Evolutionary conservation across 148 eudicot genomes (phyloP).

Genomic region (Arctostaphylos glauca): DNA sequence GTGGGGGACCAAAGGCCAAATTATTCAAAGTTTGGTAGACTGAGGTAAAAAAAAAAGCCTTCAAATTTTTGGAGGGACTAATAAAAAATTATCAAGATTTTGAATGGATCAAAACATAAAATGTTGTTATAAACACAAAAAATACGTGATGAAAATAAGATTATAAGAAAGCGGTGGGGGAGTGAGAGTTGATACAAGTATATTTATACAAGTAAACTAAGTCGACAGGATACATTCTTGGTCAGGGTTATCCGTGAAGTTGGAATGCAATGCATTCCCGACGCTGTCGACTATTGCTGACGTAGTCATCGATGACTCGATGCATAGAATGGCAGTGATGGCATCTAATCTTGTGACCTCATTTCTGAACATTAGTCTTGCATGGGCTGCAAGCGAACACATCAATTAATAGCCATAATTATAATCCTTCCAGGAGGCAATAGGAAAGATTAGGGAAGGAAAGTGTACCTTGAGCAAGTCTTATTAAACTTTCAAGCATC

Average conservation of each 20-base stretch:
- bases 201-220: not conserved
- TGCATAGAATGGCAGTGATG: slow-evolving; percentile 84
- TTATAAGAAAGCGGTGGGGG: not conserved
- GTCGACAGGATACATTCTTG: slow-evolving; percentile 62
- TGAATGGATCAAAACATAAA: not conserved
- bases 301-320: slow-evolving; percentile 98
- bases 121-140: not conserved
- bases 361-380: slow-evolving; percentile 91
- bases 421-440: not conserved
- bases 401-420: not conserved
- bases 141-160: not conserved
- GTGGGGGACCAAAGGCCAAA: not conserved
- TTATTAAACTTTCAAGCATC: slow-evolving; percentile 91
- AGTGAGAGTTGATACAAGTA: not conserved
- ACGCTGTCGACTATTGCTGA: slow-evolving; percentile 87
- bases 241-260: slow-evolving; percentile 86
- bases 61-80: not conserved
- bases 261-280: slow-evolving; percentile 94
- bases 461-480: slow-evolving; percentile 74
- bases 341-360: slow-evolving; percentile 87
- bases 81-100: not conserved
- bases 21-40: not conserved
- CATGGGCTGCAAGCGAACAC: slow-evolving; percentile 58
- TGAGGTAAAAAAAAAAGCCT: not conserved
- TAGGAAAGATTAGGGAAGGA: not conserved